phyloP scores from a whole-genome alignment of 805 yeast genomes.

The Wickerhamiella sergipiensis region DNA sequence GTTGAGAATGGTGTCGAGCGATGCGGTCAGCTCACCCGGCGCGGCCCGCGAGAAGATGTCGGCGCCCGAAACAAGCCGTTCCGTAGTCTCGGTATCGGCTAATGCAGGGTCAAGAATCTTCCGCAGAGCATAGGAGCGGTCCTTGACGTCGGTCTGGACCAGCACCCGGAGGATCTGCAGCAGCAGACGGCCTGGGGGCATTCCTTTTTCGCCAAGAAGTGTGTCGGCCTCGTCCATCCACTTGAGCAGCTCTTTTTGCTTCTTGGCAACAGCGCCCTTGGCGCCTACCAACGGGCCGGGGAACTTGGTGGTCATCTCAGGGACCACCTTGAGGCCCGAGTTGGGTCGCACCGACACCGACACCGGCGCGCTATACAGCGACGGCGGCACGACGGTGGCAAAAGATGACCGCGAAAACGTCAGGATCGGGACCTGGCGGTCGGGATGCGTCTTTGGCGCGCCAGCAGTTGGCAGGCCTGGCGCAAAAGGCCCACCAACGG shows the following conservation, averaged over 20 bases:
- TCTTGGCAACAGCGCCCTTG: conserved; percentile 31
- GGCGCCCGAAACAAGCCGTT: conserved; percentile 8
- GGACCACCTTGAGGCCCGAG: background rate
- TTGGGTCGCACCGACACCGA: background rate
- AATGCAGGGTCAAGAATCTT: conserved; percentile 4
- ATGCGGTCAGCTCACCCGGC: conserved; percentile 4
- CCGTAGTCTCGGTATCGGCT: background rate
- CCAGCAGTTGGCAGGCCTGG: too few species aligned
- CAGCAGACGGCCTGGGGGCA: conserved; percentile 8
- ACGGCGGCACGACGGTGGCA: conserved; percentile 3
- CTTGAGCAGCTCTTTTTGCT: conserved; percentile 52
- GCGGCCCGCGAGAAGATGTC: conserved; percentile 21
- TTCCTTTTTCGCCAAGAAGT: conserved; percentile 8
- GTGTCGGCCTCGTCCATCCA: conserved; percentile 39
- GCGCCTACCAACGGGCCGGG: conserved; percentile 55
- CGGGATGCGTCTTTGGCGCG: background rate
- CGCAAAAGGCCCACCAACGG: too few species aligned
- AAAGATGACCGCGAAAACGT: conserved; percentile 3
- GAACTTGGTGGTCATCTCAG: conserved; percentile 24
- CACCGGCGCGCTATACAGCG: conserved; percentile 1
- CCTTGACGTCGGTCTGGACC: conserved; percentile 6
- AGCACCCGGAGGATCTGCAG: conserved; percentile 11
- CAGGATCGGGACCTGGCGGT: conserved; percentile 5
- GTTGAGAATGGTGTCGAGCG: conserved; percentile 23
- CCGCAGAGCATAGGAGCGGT: conserved; percentile 3